These are phyloP conservation scores for Lasiosphaeria miniovina DNA, from an alignment of 495 filamentous ascomycete species.

Conservation along the genomic window DNA sequence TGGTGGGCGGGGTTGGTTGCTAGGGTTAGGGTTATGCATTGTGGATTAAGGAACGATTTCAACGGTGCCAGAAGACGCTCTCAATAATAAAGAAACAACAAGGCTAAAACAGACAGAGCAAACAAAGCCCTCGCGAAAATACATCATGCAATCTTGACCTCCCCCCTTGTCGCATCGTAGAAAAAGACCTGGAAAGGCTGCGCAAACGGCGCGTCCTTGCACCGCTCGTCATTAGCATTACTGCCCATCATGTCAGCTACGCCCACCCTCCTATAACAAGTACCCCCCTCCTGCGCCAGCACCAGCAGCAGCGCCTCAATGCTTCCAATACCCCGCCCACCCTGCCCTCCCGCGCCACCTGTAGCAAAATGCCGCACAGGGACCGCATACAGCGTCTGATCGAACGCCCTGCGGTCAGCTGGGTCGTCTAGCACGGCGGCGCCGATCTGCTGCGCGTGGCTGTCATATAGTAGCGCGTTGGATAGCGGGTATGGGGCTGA, in stretches of 20 bases:
- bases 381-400: constrained; percentile 3
- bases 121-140: no score
- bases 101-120: no score
- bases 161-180: not conserved
- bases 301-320: not conserved
- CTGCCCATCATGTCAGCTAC: constrained; percentile 2
- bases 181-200: constrained; percentile 5
- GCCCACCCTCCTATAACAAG: constrained; percentile 1
- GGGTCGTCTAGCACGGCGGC: constrained; percentile 6
- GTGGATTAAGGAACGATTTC: no score
- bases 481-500: constrained; percentile 4
- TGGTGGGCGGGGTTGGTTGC: no score
- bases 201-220: constrained; percentile 6
- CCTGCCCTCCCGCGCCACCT: not conserved
- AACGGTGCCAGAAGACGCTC: no score
- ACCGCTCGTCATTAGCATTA: constrained; percentile 2
- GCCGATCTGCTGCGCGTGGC: constrained; percentile 1
- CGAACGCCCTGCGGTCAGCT: not conserved
- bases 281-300: not conserved
- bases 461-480: constrained; percentile 6
- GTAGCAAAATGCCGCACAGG: not conserved
- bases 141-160: not conserved
- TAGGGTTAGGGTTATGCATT: no score
- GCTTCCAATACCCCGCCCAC: not conserved
- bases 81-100: no score